These are phyloP conservation scores for Eucalyptus erythrocorys DNA, from an alignment of 345 rosid species.

Conservation along the genomic window DNA sequence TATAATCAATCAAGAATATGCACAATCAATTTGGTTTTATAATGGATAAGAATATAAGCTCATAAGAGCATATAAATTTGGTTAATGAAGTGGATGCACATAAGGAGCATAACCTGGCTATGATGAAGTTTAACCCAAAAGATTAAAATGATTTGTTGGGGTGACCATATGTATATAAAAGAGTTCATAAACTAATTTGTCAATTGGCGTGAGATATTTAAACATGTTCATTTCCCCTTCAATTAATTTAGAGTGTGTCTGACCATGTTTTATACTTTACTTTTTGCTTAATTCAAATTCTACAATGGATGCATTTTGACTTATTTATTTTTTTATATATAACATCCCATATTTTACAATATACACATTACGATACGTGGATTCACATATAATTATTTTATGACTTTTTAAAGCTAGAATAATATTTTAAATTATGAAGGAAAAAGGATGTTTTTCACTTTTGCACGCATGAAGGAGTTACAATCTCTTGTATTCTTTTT, in stretches of 20 bases:
- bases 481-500: background rate
- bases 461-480: background rate
- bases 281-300: background rate
- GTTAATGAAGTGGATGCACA: background rate
- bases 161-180: background rate
- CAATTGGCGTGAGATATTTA: background rate
- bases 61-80: background rate
- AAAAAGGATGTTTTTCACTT: background rate
- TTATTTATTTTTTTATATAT: no score
- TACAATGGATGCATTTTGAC: background rate
- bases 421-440: background rate
- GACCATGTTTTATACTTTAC: background rate
- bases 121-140: background rate
- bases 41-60: background rate
- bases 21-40: background rate
- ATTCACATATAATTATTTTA: background rate
- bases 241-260: background rate
- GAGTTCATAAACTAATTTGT: no score
- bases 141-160: background rate
- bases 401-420: background rate
- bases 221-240: background rate
- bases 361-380: background rate
- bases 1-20: background rate
- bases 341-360: background rate
- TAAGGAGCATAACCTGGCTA: background rate